Base-by-base conservation (phyloP, 176 grass and related monocot species). In the Aegilops bicornis region DNA sequence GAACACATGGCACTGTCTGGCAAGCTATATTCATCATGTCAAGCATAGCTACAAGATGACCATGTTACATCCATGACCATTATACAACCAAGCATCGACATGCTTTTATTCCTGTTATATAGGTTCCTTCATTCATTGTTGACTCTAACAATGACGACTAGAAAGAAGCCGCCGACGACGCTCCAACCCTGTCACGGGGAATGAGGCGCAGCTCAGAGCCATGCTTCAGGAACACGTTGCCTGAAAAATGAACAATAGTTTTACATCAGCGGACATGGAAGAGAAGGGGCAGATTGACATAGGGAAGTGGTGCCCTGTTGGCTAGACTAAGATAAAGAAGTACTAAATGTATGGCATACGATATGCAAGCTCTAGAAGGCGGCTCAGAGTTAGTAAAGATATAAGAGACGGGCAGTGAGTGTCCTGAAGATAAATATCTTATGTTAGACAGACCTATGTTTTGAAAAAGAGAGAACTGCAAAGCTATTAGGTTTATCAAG, bases 181-280 rank as follows among this genome's bases (percentile, higher is more conserved):
- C 84, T 83, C 97, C 97, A 40, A 99, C 97, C 78, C 97, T 92
- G 60, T 99, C 97, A 0, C 94, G 92, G 64, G 97, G 97, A 8
- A 99, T 99, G 31, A 99, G 97, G 22, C 97, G 93, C 92, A 99
- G 30, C 92, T 99, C 97, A 1, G 97, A 99, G 8, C 97, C 97
- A 92, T 99, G 97, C 71, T 99, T 99, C 50, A 99, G 64, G 88
- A 99, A 99, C 86, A 99, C 97, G 52, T 99, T 99, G 77, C 97
- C 97, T 99, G 97, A 3, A 54, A 54, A 36, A 25, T 45, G 33
- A 73, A 3, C 7, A 69, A 0, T 0, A 62, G 25, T n/a, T 75
- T 61, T 22, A 19, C 42, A 32, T 87, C 59, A 87, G 59, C 10
- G 42, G 40, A 13, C 12, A 22, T 33, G 16, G 58, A 12, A 5